phyloP scores from a whole-genome alignment of 768 basidiomycete genomes.

The Hygrocybe coccinea region DNA sequence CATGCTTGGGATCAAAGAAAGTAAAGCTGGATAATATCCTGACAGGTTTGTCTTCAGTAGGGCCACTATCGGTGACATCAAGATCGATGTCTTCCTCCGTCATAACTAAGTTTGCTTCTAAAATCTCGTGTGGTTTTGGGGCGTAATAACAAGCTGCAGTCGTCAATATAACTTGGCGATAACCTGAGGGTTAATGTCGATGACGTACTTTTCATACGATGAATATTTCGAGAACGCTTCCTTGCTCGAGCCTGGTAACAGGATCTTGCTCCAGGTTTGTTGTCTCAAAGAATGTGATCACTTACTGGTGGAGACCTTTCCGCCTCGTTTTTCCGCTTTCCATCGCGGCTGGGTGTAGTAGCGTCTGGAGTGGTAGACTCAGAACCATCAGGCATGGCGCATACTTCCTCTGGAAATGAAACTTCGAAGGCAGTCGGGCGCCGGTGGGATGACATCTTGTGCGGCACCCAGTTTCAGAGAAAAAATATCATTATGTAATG shows the following conservation, averaged over 20 bases:
- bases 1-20: conserved; percentile 52
- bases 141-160: conserved; percentile 27
- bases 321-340: not conserved
- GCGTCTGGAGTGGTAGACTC: not conserved
- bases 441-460: conserved; percentile 33
- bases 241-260: not conserved
- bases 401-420: conserved; percentile 44
- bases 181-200: not conserved
- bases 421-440: conserved; percentile 54
- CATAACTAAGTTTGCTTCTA: conserved; percentile 37
- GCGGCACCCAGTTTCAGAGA: not conserved
- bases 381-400: not conserved
- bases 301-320: not conserved
- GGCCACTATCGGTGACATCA: conserved; percentile 22
- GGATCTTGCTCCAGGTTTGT: not conserved
- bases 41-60: conserved; percentile 46
- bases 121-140: conserved; percentile 26
- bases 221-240: not conserved
- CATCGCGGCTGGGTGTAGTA: not conserved
- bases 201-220: not conserved
- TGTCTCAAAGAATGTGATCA: not conserved
- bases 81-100: conserved; percentile 39
- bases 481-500: not conserved
- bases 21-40: conserved; percentile 54
- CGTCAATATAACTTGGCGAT: not conserved